Evolutionary conservation across 371 early-diverging fungal genomes (phyloP).

Genomic region (Apophysomyces trapeziformis): DNA sequence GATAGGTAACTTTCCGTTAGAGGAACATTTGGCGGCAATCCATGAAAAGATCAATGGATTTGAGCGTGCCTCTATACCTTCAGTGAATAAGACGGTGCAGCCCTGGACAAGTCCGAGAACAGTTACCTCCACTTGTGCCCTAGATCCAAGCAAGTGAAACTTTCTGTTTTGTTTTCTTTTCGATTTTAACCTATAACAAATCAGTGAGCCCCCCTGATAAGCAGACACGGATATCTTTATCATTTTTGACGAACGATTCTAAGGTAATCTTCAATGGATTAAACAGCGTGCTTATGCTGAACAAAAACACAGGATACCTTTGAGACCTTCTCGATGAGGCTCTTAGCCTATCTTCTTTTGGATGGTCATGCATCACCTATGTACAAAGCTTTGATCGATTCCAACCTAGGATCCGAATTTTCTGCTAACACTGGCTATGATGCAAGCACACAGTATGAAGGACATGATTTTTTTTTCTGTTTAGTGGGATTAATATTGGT

Average conservation of each 20-base stretch:
- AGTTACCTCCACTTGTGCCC: constrained; percentile 64
- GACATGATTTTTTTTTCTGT: not conserved
- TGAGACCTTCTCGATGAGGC: constrained; percentile 80
- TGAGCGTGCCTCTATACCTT: constrained; percentile 38
- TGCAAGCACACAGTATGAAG: constrained; percentile 57
- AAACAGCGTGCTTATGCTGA: not conserved
- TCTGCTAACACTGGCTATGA: constrained; percentile 91
- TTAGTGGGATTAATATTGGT: not conserved
- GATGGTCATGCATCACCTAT: constrained; percentile 93
- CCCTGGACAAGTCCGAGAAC: constrained; percentile 56
- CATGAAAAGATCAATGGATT: constrained; percentile 57
- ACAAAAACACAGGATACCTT: constrained; percentile 64
- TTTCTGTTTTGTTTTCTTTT: constrained; percentile 9
- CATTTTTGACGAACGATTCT: constrained; percentile 80
- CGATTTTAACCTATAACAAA: not conserved
- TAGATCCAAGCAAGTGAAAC: constrained; percentile 74
- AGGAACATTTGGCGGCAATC: constrained; percentile 73
- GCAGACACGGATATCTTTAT: constrained; percentile 78
- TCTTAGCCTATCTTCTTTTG: constrained; percentile 81
- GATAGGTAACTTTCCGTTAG: constrained; percentile 72
- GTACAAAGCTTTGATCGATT: constrained; percentile 94
- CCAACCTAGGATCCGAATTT: constrained; percentile 92
- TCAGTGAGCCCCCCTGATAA: constrained; percentile 77
- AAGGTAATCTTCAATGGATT: constrained; percentile 45
- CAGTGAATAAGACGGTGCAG: constrained; percentile 56